A percentile compares a stretch with the other conserved stretches of the same genome.
Evolutionary conservation across 2,329 filamentous ascomycete genomes (phyloP).

Genomic region (Claviceps sp.): DNA sequence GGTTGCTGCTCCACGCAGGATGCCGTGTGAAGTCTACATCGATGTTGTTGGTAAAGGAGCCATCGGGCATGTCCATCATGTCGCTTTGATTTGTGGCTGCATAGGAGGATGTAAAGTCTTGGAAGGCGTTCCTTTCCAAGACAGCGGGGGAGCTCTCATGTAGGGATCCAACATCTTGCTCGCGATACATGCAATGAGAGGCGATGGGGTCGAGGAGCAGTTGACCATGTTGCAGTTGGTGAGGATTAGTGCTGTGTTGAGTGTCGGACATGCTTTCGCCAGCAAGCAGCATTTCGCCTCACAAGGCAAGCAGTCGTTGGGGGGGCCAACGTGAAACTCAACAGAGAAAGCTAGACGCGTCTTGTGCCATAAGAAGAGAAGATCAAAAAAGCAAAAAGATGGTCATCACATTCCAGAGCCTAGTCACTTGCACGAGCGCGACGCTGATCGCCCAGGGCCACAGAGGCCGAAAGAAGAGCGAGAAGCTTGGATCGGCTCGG

Average conservation of each 20-base stretch:
- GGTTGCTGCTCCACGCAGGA: slow-evolving; percentile 7
- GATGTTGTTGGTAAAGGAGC: slow-evolving; percentile 18
- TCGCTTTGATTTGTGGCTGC: slow-evolving; percentile 18
- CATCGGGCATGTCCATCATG: slow-evolving; percentile 17
- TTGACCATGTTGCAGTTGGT: slow-evolving; percentile 18
- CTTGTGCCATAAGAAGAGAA: background rate
- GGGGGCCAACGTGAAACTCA: background rate
- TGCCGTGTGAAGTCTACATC: slow-evolving; percentile 24
- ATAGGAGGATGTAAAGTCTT: slow-evolving; percentile 40
- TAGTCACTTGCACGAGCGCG: background rate
- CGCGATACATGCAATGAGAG: slow-evolving; percentile 13
- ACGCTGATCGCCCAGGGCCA: background rate
- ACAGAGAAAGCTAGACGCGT: background rate
- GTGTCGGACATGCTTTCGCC: slow-evolving; percentile 17
- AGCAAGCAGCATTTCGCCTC: background rate
- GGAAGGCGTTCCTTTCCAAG: slow-evolving; percentile 35
- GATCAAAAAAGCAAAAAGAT: background rate
- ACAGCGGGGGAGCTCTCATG: slow-evolving; percentile 14
- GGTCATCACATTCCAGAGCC: background rate
- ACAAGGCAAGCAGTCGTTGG: background rate
- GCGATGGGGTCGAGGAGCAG: slow-evolving; percentile 12
- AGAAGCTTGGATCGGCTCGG: background rate
- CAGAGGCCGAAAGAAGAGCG: background rate
- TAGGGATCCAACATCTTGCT: slow-evolving; percentile 10
- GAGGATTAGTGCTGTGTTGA: slow-evolving; percentile 15